Evolutionary conservation across 1,284 basidiomycete species (phyloP).

Genomic region (Athelia sp.): DNA sequence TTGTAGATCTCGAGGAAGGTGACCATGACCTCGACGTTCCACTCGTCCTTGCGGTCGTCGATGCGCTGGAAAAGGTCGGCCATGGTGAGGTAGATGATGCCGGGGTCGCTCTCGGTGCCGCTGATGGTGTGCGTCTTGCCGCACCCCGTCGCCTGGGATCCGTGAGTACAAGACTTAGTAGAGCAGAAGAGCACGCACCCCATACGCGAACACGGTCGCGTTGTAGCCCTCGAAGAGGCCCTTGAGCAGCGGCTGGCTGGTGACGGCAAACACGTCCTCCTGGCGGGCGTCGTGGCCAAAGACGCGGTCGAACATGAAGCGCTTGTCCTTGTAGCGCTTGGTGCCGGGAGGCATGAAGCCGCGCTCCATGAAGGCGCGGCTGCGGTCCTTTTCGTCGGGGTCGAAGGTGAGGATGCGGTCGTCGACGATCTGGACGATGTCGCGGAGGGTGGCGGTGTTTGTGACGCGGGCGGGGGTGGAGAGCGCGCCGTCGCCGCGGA

Average conservation of each 20-base stretch:
- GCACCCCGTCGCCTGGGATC: constrained; percentile 85
- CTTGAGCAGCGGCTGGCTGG: constrained; percentile 77
- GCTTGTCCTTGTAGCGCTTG: constrained; percentile 87
- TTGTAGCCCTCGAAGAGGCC: constrained; percentile 93
- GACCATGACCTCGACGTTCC: constrained; percentile 81
- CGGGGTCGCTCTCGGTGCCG: constrained; percentile 80
- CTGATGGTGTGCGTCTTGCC: constrained; percentile 98
- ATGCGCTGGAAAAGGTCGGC: constrained; percentile 90
- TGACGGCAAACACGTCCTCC: constrained; percentile 81
- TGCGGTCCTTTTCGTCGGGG: constrained; percentile 81
- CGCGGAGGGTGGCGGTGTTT: constrained; percentile 54
- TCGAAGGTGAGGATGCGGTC: constrained; percentile 94
- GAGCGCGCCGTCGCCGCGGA: constrained; percentile 80
- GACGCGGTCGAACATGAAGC: constrained; percentile 94
- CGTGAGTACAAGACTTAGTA: constrained; percentile 12
- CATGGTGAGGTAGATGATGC: constrained; percentile 96
- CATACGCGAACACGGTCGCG: constrained; percentile 95
- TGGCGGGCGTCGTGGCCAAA: constrained; percentile 79
- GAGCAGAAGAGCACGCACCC: no score
- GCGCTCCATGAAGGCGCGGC: constrained; percentile 69
- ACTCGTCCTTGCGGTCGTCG: constrained; percentile 76
- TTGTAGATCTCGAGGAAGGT: constrained; percentile 98
- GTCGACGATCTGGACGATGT: constrained; percentile 76
- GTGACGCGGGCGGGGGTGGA: constrained; percentile 58
- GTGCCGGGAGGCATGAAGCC: constrained; percentile 81